Base-by-base conservation (phyloP, 208 protist species). In the Acanthamoeba healyi region DNA sequence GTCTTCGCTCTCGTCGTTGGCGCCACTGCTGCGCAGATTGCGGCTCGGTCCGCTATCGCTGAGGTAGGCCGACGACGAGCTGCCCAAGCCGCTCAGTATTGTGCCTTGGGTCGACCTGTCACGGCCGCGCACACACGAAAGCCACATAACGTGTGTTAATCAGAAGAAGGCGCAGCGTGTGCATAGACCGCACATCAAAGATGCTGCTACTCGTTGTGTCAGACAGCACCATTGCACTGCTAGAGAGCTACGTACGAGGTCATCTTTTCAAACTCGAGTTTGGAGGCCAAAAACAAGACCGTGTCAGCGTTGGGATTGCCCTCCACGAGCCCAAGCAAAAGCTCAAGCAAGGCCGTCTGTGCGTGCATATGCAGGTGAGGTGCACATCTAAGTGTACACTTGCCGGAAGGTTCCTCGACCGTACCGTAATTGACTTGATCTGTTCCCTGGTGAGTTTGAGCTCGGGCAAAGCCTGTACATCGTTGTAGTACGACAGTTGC, bases 241-340 rank as follows among this genome's bases (percentile, higher is more conserved):
- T n/a, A n/a, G n/a, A n/a, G n/a, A n/a, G n/a, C n/a, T n/a, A 58
- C 54, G 84, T 72, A 72, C 61, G 51, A 24, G 15, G 29, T 70
- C 17, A 91, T 72, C 40, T 93, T 93, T 24, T 93, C 89, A 15
- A 51, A 93, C 4, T 93, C 89, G 29, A 93, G 46, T n/a, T 82
- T 79, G 61, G 63, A 42, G 19, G 89, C 89, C 61, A 93, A 26
- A 82, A 34, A 46, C 15, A 24, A 40, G n/a, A 81, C 67, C 32
- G 89, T 81, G 44, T 81, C 89, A 15, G 63, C 36, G 67, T 93
- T 93, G 36, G 89, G 89, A 82, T 93, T 93, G 29, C 89, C 89
- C 36, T 93, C 89, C 2, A 93, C 89, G 19, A 93, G 38, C 22
- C 89, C 44, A 3, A 93, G 38, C 89, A 93, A 42, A 2, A 93